Evolutionary conservation across 306 rosid species (phyloP).

Genomic region (Prunus fruticosa): DNA sequence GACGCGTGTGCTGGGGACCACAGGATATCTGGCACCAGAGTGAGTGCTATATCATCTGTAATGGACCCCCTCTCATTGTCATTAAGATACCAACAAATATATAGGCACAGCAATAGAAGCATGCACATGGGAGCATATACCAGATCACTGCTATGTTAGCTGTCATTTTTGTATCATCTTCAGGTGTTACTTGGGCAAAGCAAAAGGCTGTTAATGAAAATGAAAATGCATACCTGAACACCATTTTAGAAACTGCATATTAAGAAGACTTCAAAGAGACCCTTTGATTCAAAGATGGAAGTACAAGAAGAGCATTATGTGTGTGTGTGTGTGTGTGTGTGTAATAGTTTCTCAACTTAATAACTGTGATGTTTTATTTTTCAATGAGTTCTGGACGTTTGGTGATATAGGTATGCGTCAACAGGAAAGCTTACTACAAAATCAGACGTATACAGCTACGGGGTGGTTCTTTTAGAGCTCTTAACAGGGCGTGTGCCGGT

Average conservation of each 20-base stretch:
- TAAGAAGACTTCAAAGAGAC: too few relatives aligned
- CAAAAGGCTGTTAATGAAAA: neutral
- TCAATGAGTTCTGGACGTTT: conserved; percentile 6
- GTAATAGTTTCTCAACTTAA: neutral
- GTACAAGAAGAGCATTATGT: neutral
- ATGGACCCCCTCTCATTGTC: conserved; percentile 26
- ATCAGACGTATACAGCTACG: conserved; percentile 91
- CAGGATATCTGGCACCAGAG: conserved; percentile 99
- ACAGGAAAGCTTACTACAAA: conserved; percentile 88
- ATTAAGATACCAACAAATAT: conserved; percentile 14
- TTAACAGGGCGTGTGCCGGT: conserved; percentile 91
- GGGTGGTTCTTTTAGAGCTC: conserved; percentile 89
- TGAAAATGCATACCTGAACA: neutral
- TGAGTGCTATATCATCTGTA: conserved; percentile 47
- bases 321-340: neutral
- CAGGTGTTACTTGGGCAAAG: neutral
- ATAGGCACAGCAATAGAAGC: conserved; percentile 30
- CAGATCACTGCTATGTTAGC: conserved; percentile 43
- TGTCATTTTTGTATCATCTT: conserved; percentile 29
- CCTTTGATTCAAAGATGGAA: too few relatives aligned
- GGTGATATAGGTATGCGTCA: conserved; percentile 70
- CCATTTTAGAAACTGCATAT: neutral
- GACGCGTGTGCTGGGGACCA: conserved; percentile 86
- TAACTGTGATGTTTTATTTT: neutral
- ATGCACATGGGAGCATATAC: conserved; percentile 40